phyloP scores from a whole-genome alignment of 2,329 filamentous ascomycete species.

The Trichoderma sp. region DNA sequence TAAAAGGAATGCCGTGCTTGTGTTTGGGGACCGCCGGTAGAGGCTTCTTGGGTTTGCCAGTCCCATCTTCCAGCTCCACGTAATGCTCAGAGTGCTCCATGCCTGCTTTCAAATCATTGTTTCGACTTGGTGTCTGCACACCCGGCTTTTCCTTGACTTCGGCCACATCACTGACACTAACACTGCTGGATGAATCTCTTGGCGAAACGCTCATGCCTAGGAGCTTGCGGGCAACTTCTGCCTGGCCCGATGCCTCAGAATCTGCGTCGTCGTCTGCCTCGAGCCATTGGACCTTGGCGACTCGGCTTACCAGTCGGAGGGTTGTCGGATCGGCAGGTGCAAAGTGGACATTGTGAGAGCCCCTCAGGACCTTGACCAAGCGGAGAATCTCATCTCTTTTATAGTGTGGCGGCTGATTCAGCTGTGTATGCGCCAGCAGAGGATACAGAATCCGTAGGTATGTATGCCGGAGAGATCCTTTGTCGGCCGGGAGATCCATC shows the following conservation, averaged over 20 bases:
- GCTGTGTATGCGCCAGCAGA: slow-evolving; percentile 84
- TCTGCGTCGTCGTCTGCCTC: slow-evolving; percentile 39
- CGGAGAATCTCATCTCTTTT: slow-evolving; percentile 81
- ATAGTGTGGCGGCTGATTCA: slow-evolving; percentile 83
- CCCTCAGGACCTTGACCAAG: slow-evolving; percentile 67
- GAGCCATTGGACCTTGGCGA: slow-evolving; percentile 69
- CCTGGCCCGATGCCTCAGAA: slow-evolving; percentile 35
- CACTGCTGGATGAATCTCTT: slow-evolving; percentile 63
- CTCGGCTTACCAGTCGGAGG: slow-evolving; percentile 70
- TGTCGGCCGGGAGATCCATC: slow-evolving; percentile 89
- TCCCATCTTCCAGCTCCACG: slow-evolving; percentile 24
- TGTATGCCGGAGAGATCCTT: slow-evolving; percentile 75
- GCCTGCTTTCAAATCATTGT: background rate
- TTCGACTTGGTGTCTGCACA: slow-evolving; percentile 72
- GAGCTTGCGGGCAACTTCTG: slow-evolving; percentile 54
- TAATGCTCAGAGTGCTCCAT: background rate
- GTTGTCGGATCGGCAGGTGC: slow-evolving; percentile 79
- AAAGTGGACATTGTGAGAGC: slow-evolving; percentile 68
- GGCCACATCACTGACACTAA: slow-evolving; percentile 76
- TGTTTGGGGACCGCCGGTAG: slow-evolving; percentile 56
- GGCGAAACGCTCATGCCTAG: slow-evolving; percentile 69
- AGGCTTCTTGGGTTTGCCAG: slow-evolving; percentile 41
- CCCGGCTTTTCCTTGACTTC: slow-evolving; percentile 78
- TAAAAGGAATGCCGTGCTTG: slow-evolving; percentile 49
- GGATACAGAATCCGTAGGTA: slow-evolving; percentile 92